Base-by-base conservation (phyloP, 1,139 yeast genomes). In the Hyphopichia wangnamkhiaoensis region DNA sequence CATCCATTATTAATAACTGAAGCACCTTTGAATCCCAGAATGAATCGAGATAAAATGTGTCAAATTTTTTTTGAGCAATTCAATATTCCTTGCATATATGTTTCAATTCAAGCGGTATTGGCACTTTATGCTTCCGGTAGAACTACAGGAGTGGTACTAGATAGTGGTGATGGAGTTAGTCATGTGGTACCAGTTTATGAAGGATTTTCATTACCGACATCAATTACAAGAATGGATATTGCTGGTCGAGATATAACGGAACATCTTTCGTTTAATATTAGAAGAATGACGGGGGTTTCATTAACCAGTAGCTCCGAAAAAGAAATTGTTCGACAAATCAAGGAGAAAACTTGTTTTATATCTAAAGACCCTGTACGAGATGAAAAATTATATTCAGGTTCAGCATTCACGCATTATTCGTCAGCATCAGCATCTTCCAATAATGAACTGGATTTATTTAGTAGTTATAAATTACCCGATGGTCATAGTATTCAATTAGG, bases 171-270 rank as follows among this genome's bases (percentile, higher is more conserved):
- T 57, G 97, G 97, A 3, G 95, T 89, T 18, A 79, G 86, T 33
- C 93, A 87, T 56, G 75, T 88, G 7, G 95, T 89, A 1, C 96
- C 98, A 0, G 89, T 93, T 0, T 91, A 78, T 59, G 93, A 89
- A 44, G 98, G 98, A 4, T 90, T 88, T 59, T 73, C 93, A 6
- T 60, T 91, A 20, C 82, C 91, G 0, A 73, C 83, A 2, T 82
- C 94, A 1, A 80, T 88, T 14, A 79, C 79, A 56, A 65, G 97
- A 42, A 73, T 85, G 50, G 95, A 90, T 56, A 63, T 89, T 21
- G 97, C 95, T 0, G 98, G 98, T 0, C 63, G 95, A 37, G 96
- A 90, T 52, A 76, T 91, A 10, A 88, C 97, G 0, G 85, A 82
- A 40, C 80, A 84, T 40, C 66, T 91, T 41, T 88, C 84, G 44